Evolutionary conservation across 768 basidiomycete species (phyloP).

Genomic region (Rossbeevera mucosa): DNA sequence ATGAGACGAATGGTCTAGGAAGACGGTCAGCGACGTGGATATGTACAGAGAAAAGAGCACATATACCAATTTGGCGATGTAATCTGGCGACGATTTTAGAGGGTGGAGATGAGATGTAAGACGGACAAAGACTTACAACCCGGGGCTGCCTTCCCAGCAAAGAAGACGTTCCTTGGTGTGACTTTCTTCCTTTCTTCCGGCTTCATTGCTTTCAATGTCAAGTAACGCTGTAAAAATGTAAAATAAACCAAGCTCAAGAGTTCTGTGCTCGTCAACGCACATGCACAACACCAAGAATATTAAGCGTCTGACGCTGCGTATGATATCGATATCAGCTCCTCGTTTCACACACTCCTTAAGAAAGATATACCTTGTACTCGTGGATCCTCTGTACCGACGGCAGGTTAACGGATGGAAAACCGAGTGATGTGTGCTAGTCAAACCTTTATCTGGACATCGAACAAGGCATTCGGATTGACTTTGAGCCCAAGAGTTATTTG

Average conservation of each 20-base stretch:
- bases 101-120: background rate
- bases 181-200: constrained; percentile 78
- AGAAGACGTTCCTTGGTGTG: constrained; percentile 87
- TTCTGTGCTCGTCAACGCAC: constrained; percentile 38
- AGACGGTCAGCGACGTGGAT: background rate
- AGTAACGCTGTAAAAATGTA: constrained; percentile 56
- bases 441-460: constrained; percentile 89
- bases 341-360: background rate
- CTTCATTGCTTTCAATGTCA: constrained; percentile 72
- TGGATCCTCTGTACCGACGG: constrained; percentile 62
- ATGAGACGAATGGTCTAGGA: constrained; percentile 84
- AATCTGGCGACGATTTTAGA: constrained; percentile 45
- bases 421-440: constrained; percentile 2
- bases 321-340: background rate
- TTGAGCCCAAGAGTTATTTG: constrained; percentile 64
- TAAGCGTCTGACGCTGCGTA: constrained; percentile 81
- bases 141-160: constrained; percentile 96
- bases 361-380: constrained; percentile 71
- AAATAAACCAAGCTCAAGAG: background rate
- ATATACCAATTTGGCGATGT: constrained; percentile 82
- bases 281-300: constrained; percentile 87
- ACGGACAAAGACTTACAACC: constrained; percentile 52
- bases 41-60: background rate
- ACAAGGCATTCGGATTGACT: constrained; percentile 74
- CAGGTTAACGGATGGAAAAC: background rate